phyloP scores from a whole-genome alignment of 2,329 filamentous ascomycete genomes.

The Colletotrichum phormii region DNA sequence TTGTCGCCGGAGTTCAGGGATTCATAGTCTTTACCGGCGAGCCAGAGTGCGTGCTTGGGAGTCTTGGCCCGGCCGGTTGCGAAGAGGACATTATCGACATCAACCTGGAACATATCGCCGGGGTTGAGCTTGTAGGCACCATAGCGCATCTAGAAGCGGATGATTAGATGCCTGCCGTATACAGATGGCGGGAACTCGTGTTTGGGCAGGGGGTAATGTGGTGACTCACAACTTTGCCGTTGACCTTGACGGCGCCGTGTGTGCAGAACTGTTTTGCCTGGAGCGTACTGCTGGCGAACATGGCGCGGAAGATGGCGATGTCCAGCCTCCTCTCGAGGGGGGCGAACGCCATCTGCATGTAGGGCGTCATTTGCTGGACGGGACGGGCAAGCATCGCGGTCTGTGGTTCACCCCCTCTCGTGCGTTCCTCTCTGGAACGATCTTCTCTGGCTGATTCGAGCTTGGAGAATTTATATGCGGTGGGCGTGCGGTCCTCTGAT shows the following conservation, averaged over 20 bases:
- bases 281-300: conserved; percentile 93
- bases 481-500: conserved; percentile 39
- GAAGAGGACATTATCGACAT: conserved; percentile 87
- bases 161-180: background rate
- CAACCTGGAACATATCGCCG: conserved; percentile 97
- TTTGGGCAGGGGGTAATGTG: background rate
- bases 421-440: too few species aligned
- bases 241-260: conserved; percentile 93
- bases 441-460: conserved; percentile 14
- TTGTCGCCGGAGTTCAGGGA: conserved; percentile 40
- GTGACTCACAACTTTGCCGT: conserved; percentile 86
- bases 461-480: conserved; percentile 40
- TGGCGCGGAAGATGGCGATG: conserved; percentile 90
- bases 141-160: conserved; percentile 78
- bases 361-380: conserved; percentile 74
- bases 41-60: conserved; percentile 33
- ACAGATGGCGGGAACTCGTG: background rate
- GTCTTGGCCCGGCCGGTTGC: conserved; percentile 83
- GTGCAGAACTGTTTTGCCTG: conserved; percentile 96
- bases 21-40: conserved; percentile 40
- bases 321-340: conserved; percentile 92
- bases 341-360: conserved; percentile 96
- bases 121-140: conserved; percentile 96
- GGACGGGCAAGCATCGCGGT: conserved; percentile 45
- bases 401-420: too few species aligned